Conservation (phyloP, 352 stramenopile genomes). For the Pythium sp. region DNA sequence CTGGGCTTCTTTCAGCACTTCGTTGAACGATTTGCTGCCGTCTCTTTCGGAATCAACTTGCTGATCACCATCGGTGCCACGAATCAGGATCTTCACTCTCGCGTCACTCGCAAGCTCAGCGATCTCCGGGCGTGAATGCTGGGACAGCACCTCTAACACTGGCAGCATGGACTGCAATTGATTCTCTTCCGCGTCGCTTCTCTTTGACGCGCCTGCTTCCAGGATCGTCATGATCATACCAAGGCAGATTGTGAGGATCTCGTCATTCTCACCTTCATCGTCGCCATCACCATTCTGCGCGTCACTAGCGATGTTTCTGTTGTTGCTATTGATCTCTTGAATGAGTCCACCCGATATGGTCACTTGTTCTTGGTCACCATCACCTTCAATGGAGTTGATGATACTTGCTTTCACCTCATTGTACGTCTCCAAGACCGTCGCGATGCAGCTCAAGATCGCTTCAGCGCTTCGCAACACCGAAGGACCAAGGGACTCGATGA, state of each 20-base stretch:
- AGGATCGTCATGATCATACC: constrained; percentile 79
- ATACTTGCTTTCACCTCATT: constrained; percentile 10
- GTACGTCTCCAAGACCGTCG: constrained; percentile 70
- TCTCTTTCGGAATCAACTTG: background rate
- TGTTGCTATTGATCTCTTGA: constrained; percentile 12
- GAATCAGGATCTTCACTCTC: constrained; percentile 62
- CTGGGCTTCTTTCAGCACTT: constrained; percentile 48
- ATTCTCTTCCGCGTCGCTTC: constrained; percentile 50
- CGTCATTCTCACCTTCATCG: constrained; percentile 50
- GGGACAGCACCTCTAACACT: constrained; percentile 57
- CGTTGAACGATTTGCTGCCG: constrained; percentile 39
- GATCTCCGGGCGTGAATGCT: constrained; percentile 51
- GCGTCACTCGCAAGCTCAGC: constrained; percentile 69
- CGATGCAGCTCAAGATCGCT: constrained; percentile 66
- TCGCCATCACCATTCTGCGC: constrained; percentile 17
- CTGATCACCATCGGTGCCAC: constrained; percentile 17
- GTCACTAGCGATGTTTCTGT: background rate
- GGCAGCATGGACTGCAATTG: constrained; percentile 61
- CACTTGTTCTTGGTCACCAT: background rate
- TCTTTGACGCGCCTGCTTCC: constrained; percentile 50
- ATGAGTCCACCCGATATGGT: background rate
- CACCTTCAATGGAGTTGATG: background rate
- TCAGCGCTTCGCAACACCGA: constrained; percentile 69
- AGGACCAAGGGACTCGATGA: constrained; percentile 72
- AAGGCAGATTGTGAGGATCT: constrained; percentile 78